Percentiles rank a stretch among this genome's conserved stretches.
These are phyloP conservation scores for Ephemerocybe angulata DNA, from an alignment of 768 basidiomycete genomes.

Conservation along the genomic window DNA sequence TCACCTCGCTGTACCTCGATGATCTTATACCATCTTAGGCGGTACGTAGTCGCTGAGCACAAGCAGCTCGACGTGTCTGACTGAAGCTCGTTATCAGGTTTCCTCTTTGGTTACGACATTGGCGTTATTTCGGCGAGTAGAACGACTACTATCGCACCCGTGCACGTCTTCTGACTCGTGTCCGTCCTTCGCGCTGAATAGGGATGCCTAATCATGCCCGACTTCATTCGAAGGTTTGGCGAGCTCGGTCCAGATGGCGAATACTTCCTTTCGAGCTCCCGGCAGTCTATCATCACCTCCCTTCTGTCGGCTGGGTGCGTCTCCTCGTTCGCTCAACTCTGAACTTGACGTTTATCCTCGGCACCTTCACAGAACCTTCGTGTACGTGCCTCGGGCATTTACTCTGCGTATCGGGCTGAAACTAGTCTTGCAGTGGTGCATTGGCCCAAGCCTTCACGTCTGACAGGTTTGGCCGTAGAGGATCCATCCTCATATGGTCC, in stretches of 20 bases:
- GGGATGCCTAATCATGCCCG: conserved; percentile 79
- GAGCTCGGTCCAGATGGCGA: conserved; percentile 43
- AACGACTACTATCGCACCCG: no score
- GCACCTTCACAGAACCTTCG: conserved; percentile 40
- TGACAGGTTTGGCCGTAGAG: conserved; percentile 66
- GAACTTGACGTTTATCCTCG: background rate
- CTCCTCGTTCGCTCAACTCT: background rate
- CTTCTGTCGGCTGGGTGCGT: conserved; percentile 69
- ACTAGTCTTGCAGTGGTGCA: conserved; percentile 52
- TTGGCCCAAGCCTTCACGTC: conserved; percentile 71
- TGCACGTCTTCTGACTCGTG: background rate
- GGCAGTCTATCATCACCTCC: conserved; percentile 77
- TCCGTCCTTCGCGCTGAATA: conserved; percentile 17
- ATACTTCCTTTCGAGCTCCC: conserved; percentile 51
- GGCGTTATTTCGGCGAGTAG: conserved; percentile 65
- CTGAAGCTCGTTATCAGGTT: conserved; percentile 34
- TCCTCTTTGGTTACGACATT: conserved; percentile 73
- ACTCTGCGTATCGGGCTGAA: no score
- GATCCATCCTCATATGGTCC: conserved; percentile 75
- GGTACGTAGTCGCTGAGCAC: conserved; percentile 19
- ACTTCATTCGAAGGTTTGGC: conserved; percentile 71
- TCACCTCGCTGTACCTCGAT: background rate
- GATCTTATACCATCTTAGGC: background rate
- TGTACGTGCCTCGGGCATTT: conserved; percentile 31
- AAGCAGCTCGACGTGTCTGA: conserved; percentile 1